These are phyloP conservation scores for Voacanga thouarsii DNA, from an alignment of 257 asterid species.

Conservation along the genomic window DNA sequence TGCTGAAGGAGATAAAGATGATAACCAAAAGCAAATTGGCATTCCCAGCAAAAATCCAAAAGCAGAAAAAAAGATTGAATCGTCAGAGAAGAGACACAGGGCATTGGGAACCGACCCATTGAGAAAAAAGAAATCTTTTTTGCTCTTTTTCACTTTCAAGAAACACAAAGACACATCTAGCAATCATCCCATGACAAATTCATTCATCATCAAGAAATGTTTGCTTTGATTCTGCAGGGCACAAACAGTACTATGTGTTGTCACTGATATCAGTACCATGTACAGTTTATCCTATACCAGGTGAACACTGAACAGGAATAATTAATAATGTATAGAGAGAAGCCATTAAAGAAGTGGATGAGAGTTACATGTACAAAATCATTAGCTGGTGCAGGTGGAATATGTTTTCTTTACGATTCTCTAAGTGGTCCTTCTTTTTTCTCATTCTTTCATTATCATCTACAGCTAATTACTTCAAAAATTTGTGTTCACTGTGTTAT, in stretches of 20 bases:
- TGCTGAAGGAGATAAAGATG: conserved; percentile 16
- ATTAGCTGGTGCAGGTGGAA: conserved; percentile 20
- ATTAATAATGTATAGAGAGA: background rate
- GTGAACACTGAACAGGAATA: background rate
- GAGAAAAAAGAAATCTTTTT: background rate
- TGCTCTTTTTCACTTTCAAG: conserved; percentile 12
- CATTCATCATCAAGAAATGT: conserved; percentile 9
- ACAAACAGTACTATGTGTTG: background rate
- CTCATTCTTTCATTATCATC: background rate
- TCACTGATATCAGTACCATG: background rate
- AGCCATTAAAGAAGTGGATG: background rate
- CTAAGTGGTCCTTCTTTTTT: background rate
- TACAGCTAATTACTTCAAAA: background rate
- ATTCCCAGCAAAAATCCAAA: conserved; percentile 13
- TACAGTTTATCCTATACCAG: too few species aligned
- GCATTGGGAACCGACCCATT: conserved; percentile 22
- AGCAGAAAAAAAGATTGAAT: conserved; percentile 5
- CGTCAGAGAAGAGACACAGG: conserved; percentile 11
- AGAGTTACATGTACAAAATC: background rate
- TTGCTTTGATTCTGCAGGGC: background rate
- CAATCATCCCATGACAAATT: conserved; percentile 7
- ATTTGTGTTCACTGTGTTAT: background rate
- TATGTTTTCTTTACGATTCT: conserved; percentile 1
- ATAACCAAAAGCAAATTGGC: conserved; percentile 7
- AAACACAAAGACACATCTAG: background rate